Conservation (phyloP, 2,329 filamentous ascomycete species). For the Diplodia intermedia region DNA sequence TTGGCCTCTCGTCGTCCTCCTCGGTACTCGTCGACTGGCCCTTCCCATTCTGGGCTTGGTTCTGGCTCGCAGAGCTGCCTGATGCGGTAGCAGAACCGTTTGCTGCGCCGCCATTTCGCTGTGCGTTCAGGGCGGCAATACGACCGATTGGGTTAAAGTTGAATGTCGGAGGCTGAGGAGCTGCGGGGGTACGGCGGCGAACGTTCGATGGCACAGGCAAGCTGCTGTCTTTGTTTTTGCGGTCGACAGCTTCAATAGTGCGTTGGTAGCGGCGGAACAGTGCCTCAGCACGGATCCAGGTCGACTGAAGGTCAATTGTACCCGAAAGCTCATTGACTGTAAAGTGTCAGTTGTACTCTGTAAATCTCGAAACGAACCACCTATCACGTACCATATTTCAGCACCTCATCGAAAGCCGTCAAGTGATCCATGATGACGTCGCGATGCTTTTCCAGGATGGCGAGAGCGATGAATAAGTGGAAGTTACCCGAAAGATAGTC, state of each 20-base stretch:
- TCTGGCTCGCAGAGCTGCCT: constrained; percentile 38
- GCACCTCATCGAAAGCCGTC: constrained; percentile 91
- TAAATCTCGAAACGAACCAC: neutral
- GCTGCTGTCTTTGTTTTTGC: constrained; percentile 69
- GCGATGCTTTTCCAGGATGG: constrained; percentile 94
- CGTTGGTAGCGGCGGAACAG: constrained; percentile 89
- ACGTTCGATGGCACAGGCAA: constrained; percentile 65
- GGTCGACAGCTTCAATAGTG: constrained; percentile 88
- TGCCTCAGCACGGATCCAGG: constrained; percentile 84
- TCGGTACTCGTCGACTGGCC: constrained; percentile 45
- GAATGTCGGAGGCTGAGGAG: neutral
- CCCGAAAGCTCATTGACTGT: constrained; percentile 92
- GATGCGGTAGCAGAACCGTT: constrained; percentile 35
- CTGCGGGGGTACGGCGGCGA: constrained; percentile 56
- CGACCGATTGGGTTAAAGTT: constrained; percentile 22
- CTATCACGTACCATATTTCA: constrained; percentile 81
- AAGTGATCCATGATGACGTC: constrained; percentile 95
- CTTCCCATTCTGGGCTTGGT: constrained; percentile 39
- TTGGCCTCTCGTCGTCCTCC: constrained; percentile 50
- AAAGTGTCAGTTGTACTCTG: constrained; percentile 33
- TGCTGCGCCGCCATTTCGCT: neutral
- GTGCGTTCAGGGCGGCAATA: constrained; percentile 15
- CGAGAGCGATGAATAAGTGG: constrained; percentile 91
- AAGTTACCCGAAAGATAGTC: constrained; percentile 89
- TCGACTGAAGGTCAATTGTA: constrained; percentile 88